phyloP scores from a whole-genome alignment of 163 green algal species.

The Prototheca wickerhamii region DNA sequence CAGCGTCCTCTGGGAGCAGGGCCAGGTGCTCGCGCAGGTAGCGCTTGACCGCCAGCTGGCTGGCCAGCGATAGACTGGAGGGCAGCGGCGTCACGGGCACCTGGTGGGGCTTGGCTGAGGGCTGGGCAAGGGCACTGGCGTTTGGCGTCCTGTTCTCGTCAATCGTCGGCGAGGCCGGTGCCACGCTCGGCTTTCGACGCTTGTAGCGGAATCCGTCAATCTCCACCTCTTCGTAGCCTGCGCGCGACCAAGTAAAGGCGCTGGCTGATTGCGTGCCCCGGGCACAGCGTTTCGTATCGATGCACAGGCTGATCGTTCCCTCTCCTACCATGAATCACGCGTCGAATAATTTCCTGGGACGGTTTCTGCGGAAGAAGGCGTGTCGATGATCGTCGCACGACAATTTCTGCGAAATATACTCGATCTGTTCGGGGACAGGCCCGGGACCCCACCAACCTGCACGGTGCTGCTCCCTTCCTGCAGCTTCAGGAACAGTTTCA shows the following conservation, averaged over 20 bases:
- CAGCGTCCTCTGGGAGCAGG: conserved; percentile 2
- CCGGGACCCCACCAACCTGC: not conserved
- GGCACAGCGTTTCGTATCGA: no score
- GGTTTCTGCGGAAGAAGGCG: no score
- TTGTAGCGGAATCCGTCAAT: conserved; percentile 29
- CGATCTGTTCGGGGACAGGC: not conserved
- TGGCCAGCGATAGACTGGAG: not conserved
- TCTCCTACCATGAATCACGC: no score
- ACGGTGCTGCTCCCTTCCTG: not conserved
- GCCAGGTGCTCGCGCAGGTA: conserved; percentile 7
- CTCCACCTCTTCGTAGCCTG: conserved; percentile 34
- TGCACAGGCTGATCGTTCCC: no score
- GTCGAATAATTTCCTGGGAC: no score
- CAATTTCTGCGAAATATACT: no score
- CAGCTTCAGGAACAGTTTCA: conserved; percentile 15
- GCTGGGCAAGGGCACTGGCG: not conserved
- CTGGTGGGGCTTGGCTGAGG: not conserved
- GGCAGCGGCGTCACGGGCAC: not conserved
- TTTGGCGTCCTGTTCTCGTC: not conserved
- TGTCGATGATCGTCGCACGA: no score
- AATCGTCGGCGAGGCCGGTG: not conserved
- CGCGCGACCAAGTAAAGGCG: no score
- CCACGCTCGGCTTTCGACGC: conserved; percentile 10
- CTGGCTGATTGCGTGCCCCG: no score
- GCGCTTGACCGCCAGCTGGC: not conserved